Base-by-base conservation (phyloP, 2,329 filamentous ascomycete genomes). In the Harringtonia aguacate region DNA sequence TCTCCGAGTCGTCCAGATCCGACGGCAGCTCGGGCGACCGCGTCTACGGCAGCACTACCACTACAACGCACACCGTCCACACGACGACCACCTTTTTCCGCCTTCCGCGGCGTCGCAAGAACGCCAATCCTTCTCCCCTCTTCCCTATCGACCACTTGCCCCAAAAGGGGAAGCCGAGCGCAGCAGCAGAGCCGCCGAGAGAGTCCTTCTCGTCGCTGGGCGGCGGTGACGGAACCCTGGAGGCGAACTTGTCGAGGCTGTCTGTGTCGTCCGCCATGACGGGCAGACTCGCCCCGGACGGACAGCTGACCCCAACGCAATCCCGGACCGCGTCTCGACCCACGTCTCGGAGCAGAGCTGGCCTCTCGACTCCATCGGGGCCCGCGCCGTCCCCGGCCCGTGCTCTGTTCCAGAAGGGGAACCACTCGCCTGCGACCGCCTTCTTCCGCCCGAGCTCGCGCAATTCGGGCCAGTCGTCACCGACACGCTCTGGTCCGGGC, bases 61-160 rank as follows among this genome's bases (percentile, higher is more conserved):
- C 71, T 36, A 80, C 77, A 8, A 81, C 79, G 12, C 77, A 84
- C 50, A 78, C 73, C 10, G 66, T 74, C 14, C 70, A 75, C 24
- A 75, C 77, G 7, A 80, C 75, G 30, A 84, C 74, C 20, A 82
- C 82, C 22, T 86, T 95, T 58, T 95, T 95, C 59, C 81, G 80
- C 46, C 70, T 97, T 50, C 78, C 82, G 29, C 82, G 87, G 42
- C 75, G 87, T 50, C 84, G 79, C 44, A 52, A 52, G 37, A 50
- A 48, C 37, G 40, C 41, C 17, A 47, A 84, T 47, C 77, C 79
- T 31, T 81, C 78, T 24, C 76, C 86, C 4, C 67, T 97, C 30
- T 97, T 97, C 55, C 89, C 90, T 4, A 66, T 97, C 27, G 79
- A 84, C 31, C 83, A 90, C 46, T 70, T 97, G n/a, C 88, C 87